Percentiles rank a stretch among this genome's conserved stretches.
Evolutionary conservation across 2,329 filamentous ascomycete species (phyloP).

Genomic region (Cladosporium austrohemisphaericum): DNA sequence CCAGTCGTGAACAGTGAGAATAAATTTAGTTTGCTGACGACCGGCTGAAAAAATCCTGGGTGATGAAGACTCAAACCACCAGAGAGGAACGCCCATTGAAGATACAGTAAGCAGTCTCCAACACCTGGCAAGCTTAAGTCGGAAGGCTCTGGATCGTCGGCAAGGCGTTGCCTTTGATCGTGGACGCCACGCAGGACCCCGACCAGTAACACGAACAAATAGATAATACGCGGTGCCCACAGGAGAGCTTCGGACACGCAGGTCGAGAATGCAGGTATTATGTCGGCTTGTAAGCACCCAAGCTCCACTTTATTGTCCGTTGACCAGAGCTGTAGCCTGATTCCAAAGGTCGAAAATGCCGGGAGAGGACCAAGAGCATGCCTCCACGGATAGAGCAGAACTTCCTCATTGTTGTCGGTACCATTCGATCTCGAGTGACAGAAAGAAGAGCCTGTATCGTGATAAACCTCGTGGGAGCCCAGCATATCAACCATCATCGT

Average conservation of each 20-base stretch:
- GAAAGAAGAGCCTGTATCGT: too few relatives aligned
- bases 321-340: conserved; percentile 3
- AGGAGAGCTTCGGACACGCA: not conserved
- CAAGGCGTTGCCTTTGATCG: not conserved
- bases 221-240: not conserved
- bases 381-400: too few relatives aligned
- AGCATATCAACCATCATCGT: too few relatives aligned
- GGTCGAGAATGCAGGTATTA: not conserved
- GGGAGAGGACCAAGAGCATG: too few relatives aligned
- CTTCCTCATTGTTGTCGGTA: too few relatives aligned
- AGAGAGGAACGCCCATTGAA: conserved; percentile 5
- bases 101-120: conserved; percentile 1
- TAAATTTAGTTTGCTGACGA: conserved; percentile 4
- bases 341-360: not conserved
- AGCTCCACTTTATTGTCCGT: not conserved
- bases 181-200: not conserved
- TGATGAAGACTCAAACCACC: conserved; percentile 6
- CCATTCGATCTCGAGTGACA: too few relatives aligned
- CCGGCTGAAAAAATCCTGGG: conserved; percentile 8
- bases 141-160: not conserved
- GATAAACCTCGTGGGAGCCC: too few relatives aligned
- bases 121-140: conserved; percentile 5
- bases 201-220: not conserved
- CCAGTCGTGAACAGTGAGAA: conserved; percentile 4
- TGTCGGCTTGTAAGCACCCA: not conserved